phyloP scores from a whole-genome alignment of 2,329 filamentous ascomycete species.

The Phialophora tarda region DNA sequence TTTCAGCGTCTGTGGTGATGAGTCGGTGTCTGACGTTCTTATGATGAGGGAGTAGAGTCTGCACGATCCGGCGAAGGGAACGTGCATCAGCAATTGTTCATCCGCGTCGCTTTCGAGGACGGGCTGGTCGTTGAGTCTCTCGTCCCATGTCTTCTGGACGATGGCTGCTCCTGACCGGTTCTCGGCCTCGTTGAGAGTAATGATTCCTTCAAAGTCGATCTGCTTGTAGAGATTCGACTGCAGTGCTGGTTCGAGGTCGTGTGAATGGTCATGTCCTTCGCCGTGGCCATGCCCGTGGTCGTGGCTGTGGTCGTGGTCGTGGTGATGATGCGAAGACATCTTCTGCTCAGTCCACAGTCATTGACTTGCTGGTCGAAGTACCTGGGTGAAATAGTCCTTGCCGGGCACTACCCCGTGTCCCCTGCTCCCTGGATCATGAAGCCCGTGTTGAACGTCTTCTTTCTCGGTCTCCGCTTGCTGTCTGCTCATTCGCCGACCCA shows the following conservation, averaged over 20 bases:
- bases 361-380: neutral
- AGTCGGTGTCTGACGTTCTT: conserved; percentile 72
- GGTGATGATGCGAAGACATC: conserved; percentile 34
- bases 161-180: conserved; percentile 73
- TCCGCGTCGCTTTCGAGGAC: conserved; percentile 86
- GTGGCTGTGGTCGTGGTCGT: conserved; percentile 47
- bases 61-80: conserved; percentile 92
- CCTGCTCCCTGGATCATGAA: neutral
- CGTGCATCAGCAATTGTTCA: conserved; percentile 89
- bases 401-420: neutral
- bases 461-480: neutral
- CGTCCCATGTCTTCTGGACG: conserved; percentile 88
- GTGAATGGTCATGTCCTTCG: conserved; percentile 79
- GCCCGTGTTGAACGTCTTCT: neutral
- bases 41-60: conserved; percentile 89
- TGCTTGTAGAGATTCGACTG: conserved; percentile 91
- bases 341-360: neutral
- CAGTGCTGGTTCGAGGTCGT: conserved; percentile 89
- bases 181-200: conserved; percentile 79
- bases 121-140: conserved; percentile 72
- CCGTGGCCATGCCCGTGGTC: conserved; percentile 57
- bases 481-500: neutral
- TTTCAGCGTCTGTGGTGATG: conserved; percentile 81
- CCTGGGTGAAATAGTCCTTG: neutral
- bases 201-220: conserved; percentile 85